These are phyloP conservation scores for Pyrus pyrifolia DNA, from an alignment of 306 rosid genomes.

Conservation along the genomic window DNA sequence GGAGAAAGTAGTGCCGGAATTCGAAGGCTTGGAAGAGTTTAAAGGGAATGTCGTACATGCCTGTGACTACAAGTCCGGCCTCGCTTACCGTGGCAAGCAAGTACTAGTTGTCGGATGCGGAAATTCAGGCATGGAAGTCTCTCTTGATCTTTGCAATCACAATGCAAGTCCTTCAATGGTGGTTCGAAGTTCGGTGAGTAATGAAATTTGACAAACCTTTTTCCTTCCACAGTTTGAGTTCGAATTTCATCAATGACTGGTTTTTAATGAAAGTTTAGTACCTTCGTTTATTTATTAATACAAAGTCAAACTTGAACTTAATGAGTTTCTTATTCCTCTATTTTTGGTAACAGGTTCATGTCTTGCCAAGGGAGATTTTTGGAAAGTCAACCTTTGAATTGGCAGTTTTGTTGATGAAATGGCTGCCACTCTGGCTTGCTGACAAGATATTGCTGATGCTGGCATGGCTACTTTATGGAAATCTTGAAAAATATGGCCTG, in stretches of 20 bases:
- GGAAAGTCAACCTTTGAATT: constrained; percentile 78
- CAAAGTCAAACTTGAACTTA: background rate
- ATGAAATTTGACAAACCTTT: background rate
- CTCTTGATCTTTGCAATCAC: constrained; percentile 82
- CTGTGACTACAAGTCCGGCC: constrained; percentile 79
- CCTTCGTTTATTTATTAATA: background rate
- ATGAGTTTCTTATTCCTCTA: background rate
- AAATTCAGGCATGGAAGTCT: constrained; percentile 93
- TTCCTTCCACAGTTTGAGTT: background rate
- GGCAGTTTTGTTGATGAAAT: constrained; percentile 57
- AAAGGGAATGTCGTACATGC: constrained; percentile 69
- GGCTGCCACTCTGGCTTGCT: constrained; percentile 63
- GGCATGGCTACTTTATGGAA: constrained; percentile 53
- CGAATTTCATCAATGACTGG: background rate
- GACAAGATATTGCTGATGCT: constrained; percentile 65
- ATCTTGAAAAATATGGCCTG: constrained; percentile 57
- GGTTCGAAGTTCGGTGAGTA: constrained; percentile 85
- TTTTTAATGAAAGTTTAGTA: background rate
- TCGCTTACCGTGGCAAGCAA: constrained; percentile 33
- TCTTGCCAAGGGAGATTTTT: constrained; percentile 63
- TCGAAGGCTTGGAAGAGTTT: constrained; percentile 65
- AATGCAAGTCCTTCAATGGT: constrained; percentile 77
- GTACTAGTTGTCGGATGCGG: constrained; percentile 93
- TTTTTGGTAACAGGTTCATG: constrained; percentile 56
- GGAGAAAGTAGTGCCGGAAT: constrained; percentile 68